phyloP scores from a whole-genome alignment of 1,139 yeast genomes.

The Pneumocystis canis region DNA sequence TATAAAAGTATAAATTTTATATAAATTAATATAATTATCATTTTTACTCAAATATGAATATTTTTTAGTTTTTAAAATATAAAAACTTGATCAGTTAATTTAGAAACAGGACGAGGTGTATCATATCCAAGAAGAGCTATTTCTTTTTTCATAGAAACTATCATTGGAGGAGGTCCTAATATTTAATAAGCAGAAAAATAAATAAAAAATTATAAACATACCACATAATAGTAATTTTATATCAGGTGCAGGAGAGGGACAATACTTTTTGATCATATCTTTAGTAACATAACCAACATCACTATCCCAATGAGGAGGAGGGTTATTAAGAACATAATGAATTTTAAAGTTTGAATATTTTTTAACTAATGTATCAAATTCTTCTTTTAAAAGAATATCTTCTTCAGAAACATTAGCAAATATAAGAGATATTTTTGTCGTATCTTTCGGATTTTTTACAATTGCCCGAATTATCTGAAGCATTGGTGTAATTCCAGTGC shows the following conservation, averaged over 20 bases:
- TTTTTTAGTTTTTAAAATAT: conserved; percentile 37
- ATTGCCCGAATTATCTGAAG: conserved; percentile 76
- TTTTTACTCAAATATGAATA: not conserved
- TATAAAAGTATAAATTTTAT: not conserved
- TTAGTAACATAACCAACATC: conserved; percentile 69
- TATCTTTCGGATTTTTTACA: conserved; percentile 58
- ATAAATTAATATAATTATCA: too few relatives aligned
- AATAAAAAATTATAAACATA: not conserved
- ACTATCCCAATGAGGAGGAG: conserved; percentile 67
- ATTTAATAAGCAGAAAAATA: not conserved
- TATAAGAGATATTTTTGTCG: conserved; percentile 53
- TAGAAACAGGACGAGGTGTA: conserved; percentile 82
- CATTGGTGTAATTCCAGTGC: conserved; percentile 87
- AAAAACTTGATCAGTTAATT: conserved; percentile 85
- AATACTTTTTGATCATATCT: conserved; percentile 50
- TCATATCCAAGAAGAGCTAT: conserved; percentile 62
- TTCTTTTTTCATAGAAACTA: conserved; percentile 63
- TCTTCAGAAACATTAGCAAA: conserved; percentile 68
- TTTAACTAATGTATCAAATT: conserved; percentile 54
- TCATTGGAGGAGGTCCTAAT: conserved; percentile 83
- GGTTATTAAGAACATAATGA: conserved; percentile 62
- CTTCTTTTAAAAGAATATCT: conserved; percentile 67
- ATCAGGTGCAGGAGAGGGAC: conserved; percentile 52
- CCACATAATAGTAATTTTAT: conserved; percentile 62
- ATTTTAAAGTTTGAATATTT: conserved; percentile 54